phyloP scores from a whole-genome alignment of 257 asterid species.

The Capsicum chinense region DNA sequence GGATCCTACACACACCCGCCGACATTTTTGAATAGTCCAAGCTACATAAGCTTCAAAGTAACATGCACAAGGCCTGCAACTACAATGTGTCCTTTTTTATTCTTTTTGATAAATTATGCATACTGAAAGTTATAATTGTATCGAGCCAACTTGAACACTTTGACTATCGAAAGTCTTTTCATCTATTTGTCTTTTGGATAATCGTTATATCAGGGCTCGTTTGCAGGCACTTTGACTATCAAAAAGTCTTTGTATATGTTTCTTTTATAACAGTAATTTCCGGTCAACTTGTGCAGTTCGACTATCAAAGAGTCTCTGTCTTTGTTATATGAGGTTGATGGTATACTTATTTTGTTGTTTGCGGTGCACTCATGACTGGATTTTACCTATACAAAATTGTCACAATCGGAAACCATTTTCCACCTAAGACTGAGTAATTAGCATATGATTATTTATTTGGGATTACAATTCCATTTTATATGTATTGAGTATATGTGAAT shows the following conservation, averaged over 20 bases:
- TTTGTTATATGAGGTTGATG: background rate
- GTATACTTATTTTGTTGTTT: conserved; percentile 21
- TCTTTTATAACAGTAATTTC: too few relatives aligned
- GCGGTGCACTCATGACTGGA: conserved; percentile 73
- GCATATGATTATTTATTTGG: background rate
- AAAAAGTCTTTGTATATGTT: too few relatives aligned
- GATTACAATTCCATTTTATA: conserved; percentile 2
- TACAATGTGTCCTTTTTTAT: background rate
- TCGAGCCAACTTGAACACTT: too few relatives aligned
- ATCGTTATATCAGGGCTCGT: too few relatives aligned
- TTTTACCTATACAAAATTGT: conserved; percentile 82
- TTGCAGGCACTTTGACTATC: too few relatives aligned
- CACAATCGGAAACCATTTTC: conserved; percentile 79
- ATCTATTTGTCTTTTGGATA: too few relatives aligned
- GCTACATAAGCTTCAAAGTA: too few relatives aligned
- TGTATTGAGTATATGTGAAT: background rate
- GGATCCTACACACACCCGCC: too few relatives aligned
- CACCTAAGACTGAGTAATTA: conserved; percentile 63
- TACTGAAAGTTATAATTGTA: background rate
- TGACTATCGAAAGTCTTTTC: too few relatives aligned
- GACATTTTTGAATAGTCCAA: too few relatives aligned
- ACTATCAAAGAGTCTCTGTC: background rate
- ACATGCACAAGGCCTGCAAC: background rate
- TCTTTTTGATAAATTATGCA: background rate
- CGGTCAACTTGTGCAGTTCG: background rate